These are phyloP conservation scores for Rosa rugosa DNA, from an alignment of 306 rosid genomes.

Conservation along the genomic window DNA sequence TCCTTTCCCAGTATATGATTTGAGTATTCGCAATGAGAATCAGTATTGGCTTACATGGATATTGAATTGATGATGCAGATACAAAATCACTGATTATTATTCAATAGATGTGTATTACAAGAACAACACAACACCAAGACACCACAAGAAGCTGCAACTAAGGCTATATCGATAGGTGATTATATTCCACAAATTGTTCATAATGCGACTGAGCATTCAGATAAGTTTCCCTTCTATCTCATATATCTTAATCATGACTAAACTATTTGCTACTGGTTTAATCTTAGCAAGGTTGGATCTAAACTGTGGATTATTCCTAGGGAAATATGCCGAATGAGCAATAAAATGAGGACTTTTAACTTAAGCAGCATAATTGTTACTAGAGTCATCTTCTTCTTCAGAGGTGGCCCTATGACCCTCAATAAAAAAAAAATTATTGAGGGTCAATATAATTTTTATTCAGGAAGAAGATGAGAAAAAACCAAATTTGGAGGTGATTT, in stretches of 20 bases:
- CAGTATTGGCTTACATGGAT: neutral
- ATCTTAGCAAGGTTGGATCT: slow-evolving; percentile 69
- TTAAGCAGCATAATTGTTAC: slow-evolving; percentile 39
- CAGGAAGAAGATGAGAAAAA: too few species aligned
- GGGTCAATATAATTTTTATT: too few species aligned
- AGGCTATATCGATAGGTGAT: slow-evolving; percentile 65
- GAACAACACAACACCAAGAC: slow-evolving; percentile 83
- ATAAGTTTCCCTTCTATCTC: too few species aligned
- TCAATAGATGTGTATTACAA: slow-evolving; percentile 73
- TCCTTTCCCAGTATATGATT: neutral
- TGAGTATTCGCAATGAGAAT: neutral
- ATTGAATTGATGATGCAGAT: slow-evolving; percentile 48
- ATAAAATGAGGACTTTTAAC: slow-evolving; percentile 69
- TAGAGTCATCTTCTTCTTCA: too few species aligned
- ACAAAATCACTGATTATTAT: slow-evolving; percentile 91
- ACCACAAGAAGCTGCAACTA: slow-evolving; percentile 97
- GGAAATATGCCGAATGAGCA: slow-evolving; percentile 69
- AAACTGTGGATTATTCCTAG: slow-evolving; percentile 72
- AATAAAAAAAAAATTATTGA: too few species aligned
- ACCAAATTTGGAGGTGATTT: too few species aligned
- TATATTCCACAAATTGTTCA: neutral
- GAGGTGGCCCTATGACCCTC: too few species aligned
- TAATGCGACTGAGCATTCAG: neutral
- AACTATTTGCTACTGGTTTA: neutral
- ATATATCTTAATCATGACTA: neutral